Evolutionary conservation across 2,329 filamentous ascomycete genomes (phyloP), one percentile per base, ranked within the genome.

Genomic region (Cadophora luteo-olivacea): DNA sequence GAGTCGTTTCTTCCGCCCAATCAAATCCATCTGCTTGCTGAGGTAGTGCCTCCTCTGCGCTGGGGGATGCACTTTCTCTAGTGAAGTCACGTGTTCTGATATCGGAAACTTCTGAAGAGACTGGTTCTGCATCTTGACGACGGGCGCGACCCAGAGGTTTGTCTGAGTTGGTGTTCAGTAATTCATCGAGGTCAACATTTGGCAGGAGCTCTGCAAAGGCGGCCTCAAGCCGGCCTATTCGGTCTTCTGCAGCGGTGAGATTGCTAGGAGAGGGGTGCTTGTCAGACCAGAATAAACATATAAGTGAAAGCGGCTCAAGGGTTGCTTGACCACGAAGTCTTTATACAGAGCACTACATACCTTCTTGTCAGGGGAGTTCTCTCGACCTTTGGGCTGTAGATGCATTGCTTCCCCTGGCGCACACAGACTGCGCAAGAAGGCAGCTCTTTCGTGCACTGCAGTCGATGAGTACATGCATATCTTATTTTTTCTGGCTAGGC

Each of bases 391-490:
- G 79, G 80, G 65, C 80, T 81, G 71, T 82, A 82, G 33, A 77
- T 77, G 75, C 80, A 82, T 68, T 80, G 75, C 68, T 80, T 80
- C 65, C 77, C 76, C 63, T 81, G 70, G 66, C 81, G 80, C 67
- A 75, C 75, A 70, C 80, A 82, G 74, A 80, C 77, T 41, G 77
- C 69, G 68, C 80, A 82, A 60, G 73, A 72, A 41, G 80, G 80
- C 63, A 76, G 78, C 70, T 80, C 80, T 74, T 81, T 82, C 16
- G 80, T 81, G 69, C 80, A 82, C 80, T 82, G 45, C 24, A 1
- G 22, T 41, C 19, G 14, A 6, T 58, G 16, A 48, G 52, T 14
- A 29, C 5, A 3, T 25, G 29, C 5, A 14, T 7, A 25, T 45
- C 12, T 55, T 3, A 24, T 12, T 25, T 22, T 3, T 6, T 41